A percentile compares a stretch with the other conserved stretches of the same genome.
These are phyloP conservation scores for Babesia ovata DNA, from an alignment of 169 alveolate genomes.

Conservation along the genomic window DNA sequence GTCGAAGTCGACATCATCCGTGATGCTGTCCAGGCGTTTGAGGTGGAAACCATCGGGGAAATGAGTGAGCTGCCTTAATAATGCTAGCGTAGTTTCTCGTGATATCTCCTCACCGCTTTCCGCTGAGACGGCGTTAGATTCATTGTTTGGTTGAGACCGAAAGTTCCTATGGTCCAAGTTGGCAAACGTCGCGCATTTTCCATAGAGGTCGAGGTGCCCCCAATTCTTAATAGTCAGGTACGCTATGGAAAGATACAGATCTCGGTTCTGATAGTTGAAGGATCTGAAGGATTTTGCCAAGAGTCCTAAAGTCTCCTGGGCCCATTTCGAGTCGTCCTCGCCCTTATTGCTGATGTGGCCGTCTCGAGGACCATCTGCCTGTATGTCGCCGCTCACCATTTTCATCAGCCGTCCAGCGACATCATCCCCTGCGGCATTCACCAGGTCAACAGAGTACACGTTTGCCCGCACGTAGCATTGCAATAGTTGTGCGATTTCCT, in stretches of 20 bases:
- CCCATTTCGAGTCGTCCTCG: constrained; percentile 1
- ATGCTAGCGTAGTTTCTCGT: neutral
- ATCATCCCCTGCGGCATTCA: constrained; percentile 40
- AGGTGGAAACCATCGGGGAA: neutral
- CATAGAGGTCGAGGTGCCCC: constrained; percentile 12
- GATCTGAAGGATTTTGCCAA: constrained; percentile 20
- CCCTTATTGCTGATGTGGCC: neutral
- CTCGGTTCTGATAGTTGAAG: constrained; percentile 47
- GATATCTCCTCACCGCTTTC: constrained; percentile 13
- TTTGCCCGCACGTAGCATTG: constrained; percentile 51
- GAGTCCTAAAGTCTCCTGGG: constrained; percentile 18
- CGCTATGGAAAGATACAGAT: constrained; percentile 36
- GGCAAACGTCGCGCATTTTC: constrained; percentile 33
- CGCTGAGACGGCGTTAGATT: neutral
- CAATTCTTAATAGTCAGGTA: constrained; percentile 24
- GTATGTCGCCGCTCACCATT: constrained; percentile 6
- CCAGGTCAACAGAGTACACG: constrained; percentile 55
- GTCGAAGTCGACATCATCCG: constrained; percentile 28
- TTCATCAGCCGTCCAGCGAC: constrained; percentile 9
- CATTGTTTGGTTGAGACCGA: neutral
- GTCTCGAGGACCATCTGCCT: neutral
- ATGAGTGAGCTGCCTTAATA: constrained; percentile 2
- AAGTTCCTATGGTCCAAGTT: constrained; percentile 34
- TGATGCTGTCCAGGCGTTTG: constrained; percentile 2
- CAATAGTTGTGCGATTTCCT: constrained; percentile 39